phyloP scores from a whole-genome alignment of 306 rosid genomes.

The Morella rubra region DNA sequence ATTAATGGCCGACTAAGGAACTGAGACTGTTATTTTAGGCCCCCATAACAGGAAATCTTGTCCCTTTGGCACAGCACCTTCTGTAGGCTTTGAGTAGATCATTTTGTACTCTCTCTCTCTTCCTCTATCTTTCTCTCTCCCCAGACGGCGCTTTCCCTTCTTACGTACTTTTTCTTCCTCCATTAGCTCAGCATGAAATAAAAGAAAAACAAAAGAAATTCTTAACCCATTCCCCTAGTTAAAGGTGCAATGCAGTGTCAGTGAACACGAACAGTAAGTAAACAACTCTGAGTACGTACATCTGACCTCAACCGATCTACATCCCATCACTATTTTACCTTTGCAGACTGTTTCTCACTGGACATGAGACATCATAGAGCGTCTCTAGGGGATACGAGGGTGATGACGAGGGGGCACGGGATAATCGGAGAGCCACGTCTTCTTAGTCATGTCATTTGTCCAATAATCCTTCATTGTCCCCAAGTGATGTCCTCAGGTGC shows the following conservation, averaged over 20 bases:
- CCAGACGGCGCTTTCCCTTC: no score
- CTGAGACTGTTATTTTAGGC: constrained; percentile 49
- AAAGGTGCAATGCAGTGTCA: constrained; percentile 26
- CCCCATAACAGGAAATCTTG: constrained; percentile 54
- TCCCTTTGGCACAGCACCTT: constrained; percentile 43
- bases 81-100: constrained; percentile 37
- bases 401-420: no score
- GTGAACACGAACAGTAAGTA: constrained; percentile 34
- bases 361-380: no score
- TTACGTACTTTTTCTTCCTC: constrained; percentile 9
- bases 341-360: no score
- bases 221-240: constrained; percentile 43
- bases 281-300: constrained; percentile 29
- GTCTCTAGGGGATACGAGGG: no score
- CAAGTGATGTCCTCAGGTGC: no score
- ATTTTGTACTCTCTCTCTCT: constrained; percentile 23
- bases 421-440: no score
- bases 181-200: constrained; percentile 19
- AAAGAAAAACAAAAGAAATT: neutral
- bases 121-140: neutral
- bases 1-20: constrained; percentile 62
- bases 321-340: neutral
- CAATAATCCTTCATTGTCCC: no score
- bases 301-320: constrained; percentile 24
- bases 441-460: no score